phyloP scores from a whole-genome alignment of 805 yeast species.

The Lipomyces anomalus region DNA sequence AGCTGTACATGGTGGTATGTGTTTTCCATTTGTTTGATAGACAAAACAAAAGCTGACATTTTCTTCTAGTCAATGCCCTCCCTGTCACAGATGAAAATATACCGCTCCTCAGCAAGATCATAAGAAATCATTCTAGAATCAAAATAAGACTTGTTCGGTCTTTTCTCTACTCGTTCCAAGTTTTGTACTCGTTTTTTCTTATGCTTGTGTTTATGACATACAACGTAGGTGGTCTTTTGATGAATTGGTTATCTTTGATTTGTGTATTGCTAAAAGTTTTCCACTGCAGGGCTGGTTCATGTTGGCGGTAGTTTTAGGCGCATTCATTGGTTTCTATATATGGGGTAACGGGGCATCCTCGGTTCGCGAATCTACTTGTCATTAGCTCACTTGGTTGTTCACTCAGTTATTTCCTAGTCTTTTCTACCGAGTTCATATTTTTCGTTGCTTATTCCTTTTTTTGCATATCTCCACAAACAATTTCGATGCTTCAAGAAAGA shows the following conservation, averaged over 20 bases:
- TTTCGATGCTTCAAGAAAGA: too few species aligned
- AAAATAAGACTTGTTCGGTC: slow-evolving; percentile 4
- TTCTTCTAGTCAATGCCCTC: too few species aligned
- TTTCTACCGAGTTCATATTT: too few species aligned
- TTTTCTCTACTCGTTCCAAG: slow-evolving; percentile 19
- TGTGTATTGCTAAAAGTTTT: too few species aligned
- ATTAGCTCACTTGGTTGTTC: not conserved
- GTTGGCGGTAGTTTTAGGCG: slow-evolving; percentile 65
- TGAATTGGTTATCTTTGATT: too few species aligned
- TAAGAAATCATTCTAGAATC: not conserved
- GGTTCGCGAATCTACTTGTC: not conserved
- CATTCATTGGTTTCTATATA: slow-evolving; percentile 54
- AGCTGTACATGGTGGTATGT: not conserved
- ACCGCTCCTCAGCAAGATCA: not conserved
- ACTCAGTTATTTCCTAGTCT: too few species aligned
- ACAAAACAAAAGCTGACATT: too few species aligned
- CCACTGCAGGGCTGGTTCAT: slow-evolving; percentile 58
- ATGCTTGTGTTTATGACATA: slow-evolving; percentile 23
- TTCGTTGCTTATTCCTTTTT: too few species aligned
- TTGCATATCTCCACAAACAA: too few species aligned
- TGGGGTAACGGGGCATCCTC: slow-evolving; percentile 38
- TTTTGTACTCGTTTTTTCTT: slow-evolving; percentile 21
- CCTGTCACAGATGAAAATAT: not conserved
- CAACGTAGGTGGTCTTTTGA: slow-evolving; percentile 2
- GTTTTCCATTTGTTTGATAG: too few species aligned